Evolutionary conservation across 2,329 filamentous ascomycete genomes (phyloP), one percentile per base, ranked within the genome.

Genomic region (Pyrenochaeta sp.): DNA sequence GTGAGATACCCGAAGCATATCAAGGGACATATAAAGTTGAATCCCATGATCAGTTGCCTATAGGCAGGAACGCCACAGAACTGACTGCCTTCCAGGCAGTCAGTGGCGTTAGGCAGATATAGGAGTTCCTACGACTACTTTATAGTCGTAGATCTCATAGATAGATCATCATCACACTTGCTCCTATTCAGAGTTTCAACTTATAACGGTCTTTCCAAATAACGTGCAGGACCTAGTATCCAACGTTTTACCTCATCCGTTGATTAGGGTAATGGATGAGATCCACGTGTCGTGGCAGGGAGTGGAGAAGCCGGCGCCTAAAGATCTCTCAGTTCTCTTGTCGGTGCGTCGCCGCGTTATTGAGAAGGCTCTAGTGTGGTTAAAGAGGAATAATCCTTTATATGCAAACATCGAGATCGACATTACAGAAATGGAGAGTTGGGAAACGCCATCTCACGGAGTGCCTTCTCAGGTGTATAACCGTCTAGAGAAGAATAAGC

Each of bases 11-110:
- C 36, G 14, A 49, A 49, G 21, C 46, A 49, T 33, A 15, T 49
- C 11, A 49, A 49, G 35, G 36, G 46, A 27, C 36, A 49, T 14
- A 49, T n/a, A n/a, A n/a, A n/a, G n/a, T n/a, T n/a, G n/a, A n/a
- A n/a, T n/a, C n/a, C n/a, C n/a, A n/a, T n/a, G n/a, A n/a, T n/a
- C n/a, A n/a, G n/a, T n/a, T n/a, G n/a, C n/a, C n/a, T n/a, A n/a
- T n/a, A n/a, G n/a, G n/a, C n/a, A n/a, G n/a, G n/a, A n/a, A n/a
- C n/a, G n/a, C n/a, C n/a, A n/a, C n/a, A n/a, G n/a, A n/a, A n/a
- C n/a, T n/a, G n/a, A n/a, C n/a, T n/a, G n/a, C n/a, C n/a, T n/a
- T n/a, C n/a, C n/a, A n/a, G n/a, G n/a, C n/a, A n/a, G n/a, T n/a
- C n/a, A n/a, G n/a, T n/a, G n/a, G n/a, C n/a, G n/a, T n/a, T n/a